phyloP scores from a whole-genome alignment of 2,329 filamentous ascomycete species.

The Fusarium guadeloupense region DNA sequence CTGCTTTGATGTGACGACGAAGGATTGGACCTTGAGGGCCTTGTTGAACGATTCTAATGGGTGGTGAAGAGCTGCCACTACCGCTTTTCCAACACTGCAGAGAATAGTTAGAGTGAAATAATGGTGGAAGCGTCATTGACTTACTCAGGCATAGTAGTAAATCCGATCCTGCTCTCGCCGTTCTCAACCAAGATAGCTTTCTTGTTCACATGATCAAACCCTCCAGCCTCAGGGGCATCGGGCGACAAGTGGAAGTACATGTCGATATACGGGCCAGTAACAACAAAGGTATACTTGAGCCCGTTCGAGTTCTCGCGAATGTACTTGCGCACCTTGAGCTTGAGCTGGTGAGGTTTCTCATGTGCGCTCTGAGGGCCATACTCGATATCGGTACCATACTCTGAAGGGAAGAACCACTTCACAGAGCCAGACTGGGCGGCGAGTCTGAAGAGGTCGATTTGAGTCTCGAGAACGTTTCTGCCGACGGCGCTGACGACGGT shows the following conservation, averaged over 20 bases:
- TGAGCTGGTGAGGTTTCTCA: constrained; percentile 75
- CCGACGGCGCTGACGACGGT: constrained; percentile 73
- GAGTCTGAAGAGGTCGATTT: constrained; percentile 68
- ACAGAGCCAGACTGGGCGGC: constrained; percentile 64
- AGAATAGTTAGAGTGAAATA: background rate
- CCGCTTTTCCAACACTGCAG: constrained; percentile 71
- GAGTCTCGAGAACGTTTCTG: constrained; percentile 66
- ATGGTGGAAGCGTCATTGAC: constrained; percentile 39
- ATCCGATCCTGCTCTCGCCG: constrained; percentile 68
- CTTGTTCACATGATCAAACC: constrained; percentile 66
- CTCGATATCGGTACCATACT: constrained; percentile 73
- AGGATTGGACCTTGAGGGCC: constrained; percentile 75
- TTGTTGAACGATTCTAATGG: constrained; percentile 63
- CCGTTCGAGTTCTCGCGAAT: constrained; percentile 62
- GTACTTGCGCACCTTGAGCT: constrained; percentile 72
- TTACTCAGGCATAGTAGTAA: constrained; percentile 78
- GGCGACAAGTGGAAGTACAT: constrained; percentile 62
- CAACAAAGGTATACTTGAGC: constrained; percentile 71
- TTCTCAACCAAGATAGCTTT: constrained; percentile 69
- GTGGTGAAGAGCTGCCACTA: constrained; percentile 69
- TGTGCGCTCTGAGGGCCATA: constrained; percentile 64
- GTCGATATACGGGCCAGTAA: constrained; percentile 75
- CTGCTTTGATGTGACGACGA: constrained; percentile 69
- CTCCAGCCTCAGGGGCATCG: constrained; percentile 52
- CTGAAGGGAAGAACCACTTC: constrained; percentile 72